Base-by-base conservation (phyloP, 139 green algal species). In the Gonium pectorale region DNA sequence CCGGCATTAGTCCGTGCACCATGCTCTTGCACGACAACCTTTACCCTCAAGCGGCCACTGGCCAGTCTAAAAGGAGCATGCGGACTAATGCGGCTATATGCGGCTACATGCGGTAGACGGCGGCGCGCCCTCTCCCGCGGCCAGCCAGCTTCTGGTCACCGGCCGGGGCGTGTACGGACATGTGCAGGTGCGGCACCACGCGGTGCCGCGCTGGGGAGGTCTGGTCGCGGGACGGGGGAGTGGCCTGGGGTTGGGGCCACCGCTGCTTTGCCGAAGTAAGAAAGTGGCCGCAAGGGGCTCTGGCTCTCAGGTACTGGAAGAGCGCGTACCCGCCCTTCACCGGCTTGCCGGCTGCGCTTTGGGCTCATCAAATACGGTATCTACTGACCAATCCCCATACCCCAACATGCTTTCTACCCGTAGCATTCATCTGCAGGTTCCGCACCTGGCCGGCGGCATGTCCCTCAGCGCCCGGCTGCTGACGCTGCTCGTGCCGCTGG, bases 401-500 rank as follows among this genome's bases (percentile, higher is more conserved):
- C 13, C 49, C 49, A 17, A 17, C 49, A 56, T 64, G 19, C 54
- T n/a, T 33, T 13, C 54, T 64, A 64, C 54, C 27, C 3, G 24
- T 66, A n/a, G 19, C 22, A 2, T 81, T 2, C 77, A 77, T 67
- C 11, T 69, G 19, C 95, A 97, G 90, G 90, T 97, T 5, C 89
- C 94, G 69, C 88, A 92, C 49, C 89, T 90, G 19, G 96, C 75
- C 6, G 75, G 95, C 27, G 97, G 92, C 22, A 51, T 97, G 71
- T 92, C 94, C 2, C 96, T 99, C 72, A 88, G 77, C 0, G 91
- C 93, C 51, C 90, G 99, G 70, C 81, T 99, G 71, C 91, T 90
- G 7, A 94, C 86, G 38, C 88, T 99, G 33, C 93, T 99, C 24
- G 86, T 98, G 9, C 93, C 93, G 60, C 96, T 99, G 91, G 93